These are phyloP conservation scores for Podila minutissima DNA, from an alignment of 192 early-diverging fungal species.

Conservation along the genomic window DNA sequence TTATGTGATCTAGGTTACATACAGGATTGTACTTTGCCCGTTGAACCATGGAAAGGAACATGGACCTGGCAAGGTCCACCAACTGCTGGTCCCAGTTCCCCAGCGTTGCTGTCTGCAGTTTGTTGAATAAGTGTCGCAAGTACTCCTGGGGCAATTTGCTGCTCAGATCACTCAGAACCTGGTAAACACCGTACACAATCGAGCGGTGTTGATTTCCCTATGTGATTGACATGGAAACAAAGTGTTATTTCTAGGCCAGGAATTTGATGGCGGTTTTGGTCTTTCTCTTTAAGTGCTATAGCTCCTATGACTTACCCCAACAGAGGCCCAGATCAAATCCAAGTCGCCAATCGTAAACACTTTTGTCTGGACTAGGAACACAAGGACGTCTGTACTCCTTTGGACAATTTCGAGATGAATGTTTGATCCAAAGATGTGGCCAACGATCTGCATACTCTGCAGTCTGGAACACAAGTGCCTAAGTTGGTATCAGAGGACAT, in stretches of 20 bases:
- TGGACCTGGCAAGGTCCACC: slow-evolving; percentile 29
- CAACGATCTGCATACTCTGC: slow-evolving; percentile 48
- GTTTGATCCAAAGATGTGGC: slow-evolving; percentile 58
- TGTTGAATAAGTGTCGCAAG: slow-evolving; percentile 46
- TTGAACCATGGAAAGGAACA: slow-evolving; percentile 45
- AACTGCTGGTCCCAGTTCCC: slow-evolving; percentile 45
- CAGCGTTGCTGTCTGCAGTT: slow-evolving; percentile 49
- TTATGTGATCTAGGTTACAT: background rate
- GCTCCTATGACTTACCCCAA: slow-evolving; percentile 29
- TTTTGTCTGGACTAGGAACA: slow-evolving; percentile 52
- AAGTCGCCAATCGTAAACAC: slow-evolving; percentile 47
- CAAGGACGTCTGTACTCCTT: slow-evolving; percentile 53
- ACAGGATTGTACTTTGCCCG: slow-evolving; percentile 37
- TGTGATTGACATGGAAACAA: too few species aligned
- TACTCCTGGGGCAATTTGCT: slow-evolving; percentile 45
- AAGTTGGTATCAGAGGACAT: slow-evolving; percentile 2
- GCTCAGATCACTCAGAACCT: slow-evolving; percentile 54
- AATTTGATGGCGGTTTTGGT: too few species aligned
- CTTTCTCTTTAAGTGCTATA: background rate
- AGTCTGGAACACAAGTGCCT: slow-evolving; percentile 48
- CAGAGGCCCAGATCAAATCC: slow-evolving; percentile 55
- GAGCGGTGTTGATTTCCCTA: slow-evolving; percentile 60
- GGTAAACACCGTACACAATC: slow-evolving; percentile 57
- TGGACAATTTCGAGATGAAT: slow-evolving; percentile 61
- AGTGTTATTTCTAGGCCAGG: too few species aligned